Evolutionary conservation across 768 basidiomycete species (phyloP).

Genomic region (Boletus barrowsii): DNA sequence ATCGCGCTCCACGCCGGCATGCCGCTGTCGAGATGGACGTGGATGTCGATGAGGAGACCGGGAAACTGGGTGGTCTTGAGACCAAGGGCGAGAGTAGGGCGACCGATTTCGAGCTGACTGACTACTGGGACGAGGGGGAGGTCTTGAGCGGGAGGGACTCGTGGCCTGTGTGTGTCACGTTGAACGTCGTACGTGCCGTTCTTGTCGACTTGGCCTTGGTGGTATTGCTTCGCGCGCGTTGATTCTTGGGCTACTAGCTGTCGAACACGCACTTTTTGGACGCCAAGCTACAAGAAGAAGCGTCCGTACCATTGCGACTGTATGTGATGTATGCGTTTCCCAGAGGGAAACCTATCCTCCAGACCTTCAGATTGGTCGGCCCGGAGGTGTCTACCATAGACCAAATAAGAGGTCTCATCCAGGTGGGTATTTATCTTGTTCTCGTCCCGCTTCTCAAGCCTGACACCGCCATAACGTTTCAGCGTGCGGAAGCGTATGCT

Average conservation of each 20-base stretch:
- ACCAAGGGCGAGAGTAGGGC: constrained; percentile 48
- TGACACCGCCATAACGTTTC: constrained; percentile 44
- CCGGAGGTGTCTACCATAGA: constrained; percentile 51
- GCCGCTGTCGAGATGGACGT: constrained; percentile 47
- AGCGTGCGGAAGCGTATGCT: constrained; percentile 71
- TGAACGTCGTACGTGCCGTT: constrained; percentile 62
- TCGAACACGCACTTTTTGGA: constrained; percentile 68
- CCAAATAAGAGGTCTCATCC: constrained; percentile 50
- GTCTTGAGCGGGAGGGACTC: constrained; percentile 53
- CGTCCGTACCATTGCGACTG: constrained; percentile 58
- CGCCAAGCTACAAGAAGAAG: constrained; percentile 68
- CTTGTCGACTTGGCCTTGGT: not conserved
- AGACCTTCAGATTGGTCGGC: constrained; percentile 65
- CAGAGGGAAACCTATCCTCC: constrained; percentile 40
- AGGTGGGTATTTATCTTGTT: constrained; percentile 39
- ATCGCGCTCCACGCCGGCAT: constrained; percentile 44
- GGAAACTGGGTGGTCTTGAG: constrained; percentile 49
- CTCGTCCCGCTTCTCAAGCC: not conserved
- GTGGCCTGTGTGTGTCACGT: constrained; percentile 76
- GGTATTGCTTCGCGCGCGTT: not conserved
- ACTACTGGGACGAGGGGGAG: constrained; percentile 87
- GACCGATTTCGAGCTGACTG: constrained; percentile 82
- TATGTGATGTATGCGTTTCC: constrained; percentile 65
- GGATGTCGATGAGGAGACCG: constrained; percentile 35
- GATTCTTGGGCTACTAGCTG: constrained; percentile 36